These are phyloP conservation scores for Biancaea sappan DNA, from an alignment of 306 rosid species.

Conservation along the genomic window DNA sequence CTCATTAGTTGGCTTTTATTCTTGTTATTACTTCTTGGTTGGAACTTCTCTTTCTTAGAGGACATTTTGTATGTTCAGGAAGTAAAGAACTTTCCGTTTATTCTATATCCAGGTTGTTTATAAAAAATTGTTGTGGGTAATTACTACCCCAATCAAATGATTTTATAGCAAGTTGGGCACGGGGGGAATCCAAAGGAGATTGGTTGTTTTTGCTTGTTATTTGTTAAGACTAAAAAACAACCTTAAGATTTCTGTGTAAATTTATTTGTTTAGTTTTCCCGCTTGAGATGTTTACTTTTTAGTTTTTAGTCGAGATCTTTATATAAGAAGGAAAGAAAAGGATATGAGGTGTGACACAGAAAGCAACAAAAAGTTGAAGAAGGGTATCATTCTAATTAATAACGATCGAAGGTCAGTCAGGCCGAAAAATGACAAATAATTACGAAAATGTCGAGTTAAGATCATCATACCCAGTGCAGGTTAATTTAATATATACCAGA, in stretches of 20 bases:
- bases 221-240: neutral
- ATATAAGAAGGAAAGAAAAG: neutral
- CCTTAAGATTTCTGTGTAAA: neutral
- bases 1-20: neutral
- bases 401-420: neutral
- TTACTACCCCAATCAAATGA: neutral
- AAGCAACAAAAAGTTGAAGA: neutral
- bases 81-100: neutral
- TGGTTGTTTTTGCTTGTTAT: neutral
- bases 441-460: neutral
- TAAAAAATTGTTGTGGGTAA: neutral
- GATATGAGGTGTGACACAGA: no score
- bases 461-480: no score
- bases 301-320: neutral
- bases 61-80: neutral
- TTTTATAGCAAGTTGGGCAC: neutral
- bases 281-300: neutral
- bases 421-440: neutral
- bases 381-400: neutral
- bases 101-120: neutral
- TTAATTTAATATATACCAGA: no score
- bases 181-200: neutral
- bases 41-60: neutral
- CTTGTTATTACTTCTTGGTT: neutral
- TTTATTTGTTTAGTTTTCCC: neutral